Percentiles rank a stretch among this genome's conserved stretches.
Evolutionary conservation across 2,329 filamentous ascomycete genomes (phyloP).

Genomic region (Penicillium sp.): DNA sequence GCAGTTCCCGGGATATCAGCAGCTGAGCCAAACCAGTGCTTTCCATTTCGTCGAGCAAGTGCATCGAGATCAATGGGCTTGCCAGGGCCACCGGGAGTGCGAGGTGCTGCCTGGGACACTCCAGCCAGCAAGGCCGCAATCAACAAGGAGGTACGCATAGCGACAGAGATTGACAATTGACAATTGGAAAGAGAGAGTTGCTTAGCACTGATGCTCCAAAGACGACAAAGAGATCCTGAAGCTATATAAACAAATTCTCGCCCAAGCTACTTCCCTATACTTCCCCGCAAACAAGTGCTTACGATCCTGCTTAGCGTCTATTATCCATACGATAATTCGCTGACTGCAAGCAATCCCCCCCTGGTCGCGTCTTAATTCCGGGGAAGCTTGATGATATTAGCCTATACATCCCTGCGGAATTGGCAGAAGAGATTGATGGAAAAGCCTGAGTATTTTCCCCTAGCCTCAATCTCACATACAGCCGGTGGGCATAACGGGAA

Average conservation of each 20-base stretch:
- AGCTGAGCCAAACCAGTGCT: conserved; percentile 57
- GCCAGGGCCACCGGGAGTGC: background rate
- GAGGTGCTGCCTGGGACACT: background rate
- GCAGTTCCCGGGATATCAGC: conserved; percentile 52
- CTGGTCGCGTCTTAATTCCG: background rate
- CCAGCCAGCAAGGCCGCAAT: conserved; percentile 3
- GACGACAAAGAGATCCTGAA: background rate
- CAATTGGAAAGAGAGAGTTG: background rate
- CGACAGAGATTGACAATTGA: background rate
- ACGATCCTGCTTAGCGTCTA: background rate
- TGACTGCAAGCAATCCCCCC: background rate
- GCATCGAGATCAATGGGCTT: conserved; percentile 48
- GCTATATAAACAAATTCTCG: background rate
- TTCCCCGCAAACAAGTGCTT: background rate
- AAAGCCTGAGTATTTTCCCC: background rate
- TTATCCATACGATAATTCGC: background rate
- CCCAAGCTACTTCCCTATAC: background rate
- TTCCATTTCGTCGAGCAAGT: conserved; percentile 56
- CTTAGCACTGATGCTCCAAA: background rate
- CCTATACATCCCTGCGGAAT: background rate
- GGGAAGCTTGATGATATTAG: background rate
- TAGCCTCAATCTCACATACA: background rate
- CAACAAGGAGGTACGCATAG: background rate
- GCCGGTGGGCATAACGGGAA: background rate
- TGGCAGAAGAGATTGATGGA: background rate